Evolutionary conservation across 2,329 filamentous ascomycete genomes (phyloP).

Genomic region (Clathrospora elynae): DNA sequence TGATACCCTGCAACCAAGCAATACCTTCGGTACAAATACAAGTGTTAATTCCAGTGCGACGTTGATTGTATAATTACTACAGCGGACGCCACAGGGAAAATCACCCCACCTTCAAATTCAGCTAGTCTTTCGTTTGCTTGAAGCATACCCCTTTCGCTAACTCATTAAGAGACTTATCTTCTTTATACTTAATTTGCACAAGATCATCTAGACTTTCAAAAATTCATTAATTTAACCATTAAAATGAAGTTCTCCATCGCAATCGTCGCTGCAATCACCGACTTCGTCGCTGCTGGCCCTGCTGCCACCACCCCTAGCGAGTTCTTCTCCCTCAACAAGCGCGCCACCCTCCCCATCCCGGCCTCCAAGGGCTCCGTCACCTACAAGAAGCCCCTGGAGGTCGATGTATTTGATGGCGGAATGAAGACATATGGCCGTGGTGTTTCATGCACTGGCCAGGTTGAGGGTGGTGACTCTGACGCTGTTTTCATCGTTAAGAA

Average conservation of each 20-base stretch:
- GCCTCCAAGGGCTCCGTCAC: conserved; percentile 42
- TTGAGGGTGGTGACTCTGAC: conserved; percentile 53
- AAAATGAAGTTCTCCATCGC: conserved; percentile 44
- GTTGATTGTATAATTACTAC: conserved; percentile 26
- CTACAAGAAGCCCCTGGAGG: conserved; percentile 27
- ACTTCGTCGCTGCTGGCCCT: conserved; percentile 38
- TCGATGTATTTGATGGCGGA: conserved; percentile 43
- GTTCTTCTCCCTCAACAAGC: conserved; percentile 38
- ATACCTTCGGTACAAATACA: too few relatives aligned
- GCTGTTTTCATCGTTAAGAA: conserved; percentile 60
- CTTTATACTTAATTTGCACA: conserved; percentile 25
- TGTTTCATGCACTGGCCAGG: conserved; percentile 49
- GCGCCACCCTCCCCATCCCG: conserved; percentile 39
- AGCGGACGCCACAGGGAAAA: conserved; percentile 3
- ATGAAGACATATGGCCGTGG: conserved; percentile 45
- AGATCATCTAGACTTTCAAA: conserved; percentile 19
- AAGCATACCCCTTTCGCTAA: conserved; percentile 28
- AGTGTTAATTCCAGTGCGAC: too few relatives aligned
- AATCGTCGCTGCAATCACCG: conserved; percentile 32
- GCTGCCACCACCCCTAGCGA: conserved; percentile 28
- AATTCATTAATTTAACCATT: conserved; percentile 20
- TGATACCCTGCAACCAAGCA: too few relatives aligned
- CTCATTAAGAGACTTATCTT: conserved; percentile 22
- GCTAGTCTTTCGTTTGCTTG: conserved; percentile 32
- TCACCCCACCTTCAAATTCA: conserved; percentile 25